These are phyloP conservation scores for Paramecium pentaurelia DNA, from an alignment of 73 alveolate species.

Conservation along the genomic window DNA sequence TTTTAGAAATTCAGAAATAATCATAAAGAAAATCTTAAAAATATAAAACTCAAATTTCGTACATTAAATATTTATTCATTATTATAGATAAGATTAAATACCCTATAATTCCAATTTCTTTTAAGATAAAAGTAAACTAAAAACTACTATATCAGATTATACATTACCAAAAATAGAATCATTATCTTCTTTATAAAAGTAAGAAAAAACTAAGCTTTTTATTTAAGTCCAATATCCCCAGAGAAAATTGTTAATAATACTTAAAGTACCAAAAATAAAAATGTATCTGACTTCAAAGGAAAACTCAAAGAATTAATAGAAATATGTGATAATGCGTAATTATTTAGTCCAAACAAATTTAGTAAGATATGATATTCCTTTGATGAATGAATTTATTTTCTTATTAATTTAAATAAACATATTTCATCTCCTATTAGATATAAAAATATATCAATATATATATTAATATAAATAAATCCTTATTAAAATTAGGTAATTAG, in stretches of 20 bases:
- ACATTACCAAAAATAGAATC: neutral
- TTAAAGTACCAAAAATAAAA: neutral
- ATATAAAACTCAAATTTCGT: neutral
- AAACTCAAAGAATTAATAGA: neutral
- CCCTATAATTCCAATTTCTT: neutral
- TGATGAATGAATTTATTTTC: neutral
- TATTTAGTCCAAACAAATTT: neutral
- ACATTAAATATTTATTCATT: neutral
- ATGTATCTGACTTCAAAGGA: neutral
- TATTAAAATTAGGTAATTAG: neutral
- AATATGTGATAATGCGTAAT: neutral
- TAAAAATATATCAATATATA: too few relatives aligned
- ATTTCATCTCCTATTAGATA: neutral
- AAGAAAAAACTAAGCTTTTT: neutral
- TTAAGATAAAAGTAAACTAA: neutral
- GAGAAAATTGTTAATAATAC: neutral
- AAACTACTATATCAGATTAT: neutral
- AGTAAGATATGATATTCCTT: neutral
- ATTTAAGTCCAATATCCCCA: neutral
- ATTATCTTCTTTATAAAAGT: neutral
- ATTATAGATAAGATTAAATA: neutral
- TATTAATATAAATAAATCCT: neutral
- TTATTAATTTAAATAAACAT: neutral
- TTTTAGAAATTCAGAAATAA: neutral
- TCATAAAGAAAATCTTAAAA: neutral